These are phyloP conservation scores for Colletotrichum siamense DNA, from an alignment of 2,329 filamentous ascomycete species.

Conservation along the genomic window DNA sequence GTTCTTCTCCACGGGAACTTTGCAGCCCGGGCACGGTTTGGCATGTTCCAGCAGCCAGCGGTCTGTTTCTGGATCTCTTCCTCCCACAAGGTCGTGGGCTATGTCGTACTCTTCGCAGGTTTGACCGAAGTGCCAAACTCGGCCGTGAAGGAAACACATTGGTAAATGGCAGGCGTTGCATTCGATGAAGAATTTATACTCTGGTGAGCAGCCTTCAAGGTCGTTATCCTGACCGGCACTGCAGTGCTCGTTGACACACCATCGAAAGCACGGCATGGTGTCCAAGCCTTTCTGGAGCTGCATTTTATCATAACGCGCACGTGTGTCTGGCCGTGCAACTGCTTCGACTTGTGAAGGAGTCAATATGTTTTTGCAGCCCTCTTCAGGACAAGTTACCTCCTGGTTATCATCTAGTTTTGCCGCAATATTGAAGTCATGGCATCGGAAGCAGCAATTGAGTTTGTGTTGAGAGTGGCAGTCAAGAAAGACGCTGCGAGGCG, in stretches of 20 bases:
- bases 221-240: constrained; percentile 27
- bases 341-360: constrained; percentile 8
- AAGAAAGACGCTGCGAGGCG: neutral
- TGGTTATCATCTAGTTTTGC: neutral
- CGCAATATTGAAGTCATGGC: neutral
- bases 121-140: constrained; percentile 28
- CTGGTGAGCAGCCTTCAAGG: neutral
- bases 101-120: constrained; percentile 25
- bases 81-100: neutral
- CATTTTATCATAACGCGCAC: constrained; percentile 20
- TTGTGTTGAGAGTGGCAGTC: neutral
- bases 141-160: constrained; percentile 33
- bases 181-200: constrained; percentile 19
- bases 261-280: constrained; percentile 23
- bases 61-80: constrained; percentile 13
- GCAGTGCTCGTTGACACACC: constrained; percentile 30
- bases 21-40: constrained; percentile 30
- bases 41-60: constrained; percentile 27
- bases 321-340: neutral
- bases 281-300: neutral
- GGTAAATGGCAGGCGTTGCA: constrained; percentile 27
- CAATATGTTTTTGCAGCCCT: neutral
- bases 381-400: neutral
- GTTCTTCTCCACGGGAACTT: constrained; percentile 26
- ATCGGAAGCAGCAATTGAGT: neutral